These are phyloP conservation scores for Wickerhamiella siamensis DNA, from an alignment of 805 yeast genomes.

Conservation along the genomic window DNA sequence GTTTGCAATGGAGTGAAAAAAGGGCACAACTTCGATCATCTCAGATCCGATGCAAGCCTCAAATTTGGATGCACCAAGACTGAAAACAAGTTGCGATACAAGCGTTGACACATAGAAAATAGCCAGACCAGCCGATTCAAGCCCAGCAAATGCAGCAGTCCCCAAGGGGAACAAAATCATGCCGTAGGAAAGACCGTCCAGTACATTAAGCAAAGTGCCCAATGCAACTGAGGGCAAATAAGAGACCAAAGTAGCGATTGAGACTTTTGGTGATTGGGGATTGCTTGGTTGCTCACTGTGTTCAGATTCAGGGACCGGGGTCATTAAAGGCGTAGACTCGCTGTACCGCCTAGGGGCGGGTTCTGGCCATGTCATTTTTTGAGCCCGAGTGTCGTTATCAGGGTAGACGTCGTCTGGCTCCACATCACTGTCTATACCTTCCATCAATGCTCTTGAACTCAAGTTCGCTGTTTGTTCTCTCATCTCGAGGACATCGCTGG, in stretches of 20 bases:
- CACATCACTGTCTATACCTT: slow-evolving; percentile 7
- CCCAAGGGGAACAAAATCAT: slow-evolving; percentile 94
- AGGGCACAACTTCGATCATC: slow-evolving; percentile 98
- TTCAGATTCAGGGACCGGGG: not conserved
- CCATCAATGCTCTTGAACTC: slow-evolving; percentile 13
- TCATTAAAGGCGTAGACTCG: not conserved
- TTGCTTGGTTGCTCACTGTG: not conserved
- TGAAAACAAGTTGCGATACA: slow-evolving; percentile 76
- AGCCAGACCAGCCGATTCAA: slow-evolving; percentile 83
- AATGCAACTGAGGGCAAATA: slow-evolving; percentile 70
- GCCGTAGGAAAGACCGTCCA: slow-evolving; percentile 91
- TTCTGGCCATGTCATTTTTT: not conserved
- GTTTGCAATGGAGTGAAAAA: slow-evolving; percentile 88
- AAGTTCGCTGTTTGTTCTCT: slow-evolving; percentile 16
- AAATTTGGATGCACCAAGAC: slow-evolving; percentile 84
- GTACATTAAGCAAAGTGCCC: slow-evolving; percentile 70
- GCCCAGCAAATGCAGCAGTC: slow-evolving; percentile 53
- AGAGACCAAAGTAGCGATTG: not conserved
- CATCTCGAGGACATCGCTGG: slow-evolving; percentile 11
- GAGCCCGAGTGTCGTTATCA: not conserved
- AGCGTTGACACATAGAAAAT: slow-evolving; percentile 89
- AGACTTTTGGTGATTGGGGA: not conserved
- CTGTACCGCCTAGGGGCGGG: not conserved
- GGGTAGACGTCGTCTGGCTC: not conserved
- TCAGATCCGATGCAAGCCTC: slow-evolving; percentile 89